A percentile compares a stretch with the other conserved stretches of the same genome.
Evolutionary conservation across 2,329 filamentous ascomycete genomes (phyloP).

Genomic region (Davidsoniella australis): DNA sequence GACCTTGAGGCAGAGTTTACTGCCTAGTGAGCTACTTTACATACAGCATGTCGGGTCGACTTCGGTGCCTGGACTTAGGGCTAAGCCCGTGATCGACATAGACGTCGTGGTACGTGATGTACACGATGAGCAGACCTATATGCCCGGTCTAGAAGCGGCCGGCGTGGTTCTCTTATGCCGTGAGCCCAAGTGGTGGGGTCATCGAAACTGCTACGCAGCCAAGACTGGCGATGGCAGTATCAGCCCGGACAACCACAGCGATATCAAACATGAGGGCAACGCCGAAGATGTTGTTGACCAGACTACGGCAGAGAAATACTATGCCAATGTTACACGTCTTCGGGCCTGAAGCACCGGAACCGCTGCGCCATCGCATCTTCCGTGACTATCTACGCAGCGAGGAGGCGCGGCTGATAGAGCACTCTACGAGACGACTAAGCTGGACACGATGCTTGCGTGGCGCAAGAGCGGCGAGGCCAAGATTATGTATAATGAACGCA

Average conservation of each 20-base stretch:
- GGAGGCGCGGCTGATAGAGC: slow-evolving; percentile 20
- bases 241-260: too few relatives aligned
- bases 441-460: slow-evolving; percentile 19
- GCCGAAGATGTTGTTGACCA: too few relatives aligned
- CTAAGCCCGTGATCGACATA: slow-evolving; percentile 35
- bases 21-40: slow-evolving; percentile 21
- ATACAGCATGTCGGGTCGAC: slow-evolving; percentile 34
- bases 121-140: slow-evolving; percentile 26
- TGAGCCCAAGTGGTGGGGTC: slow-evolving; percentile 30
- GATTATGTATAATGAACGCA: slow-evolving; percentile 25
- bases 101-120: slow-evolving; percentile 28
- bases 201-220: slow-evolving; percentile 26
- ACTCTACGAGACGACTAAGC: slow-evolving; percentile 25
- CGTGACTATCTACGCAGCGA: slow-evolving; percentile 25
- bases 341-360: slow-evolving; percentile 25
- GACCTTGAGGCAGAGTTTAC: slow-evolving; percentile 18
- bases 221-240: too few relatives aligned
- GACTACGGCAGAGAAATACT: background rate
- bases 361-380: slow-evolving; percentile 27
- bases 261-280: too few relatives aligned
- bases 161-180: slow-evolving; percentile 30
- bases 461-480: slow-evolving; percentile 19
- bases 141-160: slow-evolving; percentile 23
- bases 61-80: slow-evolving; percentile 29
- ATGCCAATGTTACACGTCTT: slow-evolving; percentile 33